These are phyloP conservation scores for Candida maris DNA, from an alignment of 805 yeast genomes.

Conservation along the genomic window DNA sequence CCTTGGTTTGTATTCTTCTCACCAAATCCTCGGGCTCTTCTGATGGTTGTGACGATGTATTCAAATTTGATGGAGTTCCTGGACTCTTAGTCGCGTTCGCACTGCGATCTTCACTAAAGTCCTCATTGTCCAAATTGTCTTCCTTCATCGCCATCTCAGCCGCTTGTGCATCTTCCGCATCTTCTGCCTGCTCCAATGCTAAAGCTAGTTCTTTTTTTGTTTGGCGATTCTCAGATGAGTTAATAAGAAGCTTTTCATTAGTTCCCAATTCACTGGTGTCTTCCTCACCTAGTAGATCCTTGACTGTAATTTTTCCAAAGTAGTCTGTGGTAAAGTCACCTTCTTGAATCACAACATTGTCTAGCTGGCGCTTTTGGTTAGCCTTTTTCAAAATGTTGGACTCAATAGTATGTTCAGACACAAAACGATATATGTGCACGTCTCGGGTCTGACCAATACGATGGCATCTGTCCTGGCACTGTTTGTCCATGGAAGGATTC, in stretches of 20 bases:
- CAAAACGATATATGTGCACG: constrained; percentile 94
- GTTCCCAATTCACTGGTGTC: constrained; percentile 29
- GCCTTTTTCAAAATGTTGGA: constrained; percentile 92
- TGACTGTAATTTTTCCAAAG: constrained; percentile 80
- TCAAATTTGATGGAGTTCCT: neutral
- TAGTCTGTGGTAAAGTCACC: constrained; percentile 98
- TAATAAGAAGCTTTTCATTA: constrained; percentile 18
- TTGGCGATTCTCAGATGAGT: constrained; percentile 4
- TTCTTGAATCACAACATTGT: constrained; percentile 92
- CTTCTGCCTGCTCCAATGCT: constrained; percentile 87
- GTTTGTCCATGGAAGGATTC: constrained; percentile 99
- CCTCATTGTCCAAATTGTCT: constrained; percentile 78
- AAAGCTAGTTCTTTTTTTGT: constrained; percentile 31
- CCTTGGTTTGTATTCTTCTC: constrained; percentile 15
- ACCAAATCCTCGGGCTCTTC: constrained; percentile 29
- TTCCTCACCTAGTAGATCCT: constrained; percentile 74
- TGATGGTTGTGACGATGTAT: constrained; percentile 10
- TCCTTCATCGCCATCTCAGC: constrained; percentile 88
- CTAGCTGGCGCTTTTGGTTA: constrained; percentile 89
- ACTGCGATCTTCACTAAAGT: constrained; percentile 58
- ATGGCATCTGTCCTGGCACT: constrained; percentile 98
- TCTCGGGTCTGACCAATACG: constrained; percentile 98
- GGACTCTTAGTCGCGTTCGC: constrained; percentile 24
- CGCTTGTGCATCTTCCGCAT: constrained; percentile 85
- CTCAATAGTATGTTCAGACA: constrained; percentile 93